These are phyloP conservation scores for Glaciozyma martinii DNA, from an alignment of 768 basidiomycete species.

Conservation along the genomic window DNA sequence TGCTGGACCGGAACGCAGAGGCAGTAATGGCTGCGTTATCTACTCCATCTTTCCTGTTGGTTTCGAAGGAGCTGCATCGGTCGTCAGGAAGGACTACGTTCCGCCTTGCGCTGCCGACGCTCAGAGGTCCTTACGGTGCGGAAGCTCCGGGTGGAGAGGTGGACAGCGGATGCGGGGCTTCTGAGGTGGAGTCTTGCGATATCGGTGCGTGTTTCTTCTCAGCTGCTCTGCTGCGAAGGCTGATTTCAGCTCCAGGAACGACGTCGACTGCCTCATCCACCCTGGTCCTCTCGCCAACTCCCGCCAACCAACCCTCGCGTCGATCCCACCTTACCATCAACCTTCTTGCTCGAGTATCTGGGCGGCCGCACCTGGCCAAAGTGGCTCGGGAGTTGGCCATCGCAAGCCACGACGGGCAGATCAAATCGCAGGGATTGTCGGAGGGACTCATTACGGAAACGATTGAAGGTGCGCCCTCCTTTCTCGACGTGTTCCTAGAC, in stretches of 20 bases:
- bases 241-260: background rate
- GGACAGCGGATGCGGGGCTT: background rate
- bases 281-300: background rate
- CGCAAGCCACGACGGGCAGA: fast-evolving
- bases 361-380: slow-evolving; percentile 7
- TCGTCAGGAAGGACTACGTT: background rate
- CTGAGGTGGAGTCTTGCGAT: background rate
- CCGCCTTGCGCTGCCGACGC: background rate
- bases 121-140: background rate
- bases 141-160: background rate
- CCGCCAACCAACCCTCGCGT: background rate
- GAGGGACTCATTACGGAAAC: background rate
- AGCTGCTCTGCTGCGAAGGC: background rate
- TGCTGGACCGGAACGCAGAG: background rate
- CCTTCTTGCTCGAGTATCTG: slow-evolving; percentile 15
- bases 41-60: background rate
- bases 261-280: background rate
- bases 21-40: background rate
- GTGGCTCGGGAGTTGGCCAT: background rate
- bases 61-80: background rate
- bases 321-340: background rate
- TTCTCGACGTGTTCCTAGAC: background rate
- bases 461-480: background rate
- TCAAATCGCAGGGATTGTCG: background rate
- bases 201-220: background rate